Evolutionary conservation across 1,284 basidiomycete species (phyloP), one percentile per base, ranked within the genome.

Genomic region (Lentinula novae-zelandiae): DNA sequence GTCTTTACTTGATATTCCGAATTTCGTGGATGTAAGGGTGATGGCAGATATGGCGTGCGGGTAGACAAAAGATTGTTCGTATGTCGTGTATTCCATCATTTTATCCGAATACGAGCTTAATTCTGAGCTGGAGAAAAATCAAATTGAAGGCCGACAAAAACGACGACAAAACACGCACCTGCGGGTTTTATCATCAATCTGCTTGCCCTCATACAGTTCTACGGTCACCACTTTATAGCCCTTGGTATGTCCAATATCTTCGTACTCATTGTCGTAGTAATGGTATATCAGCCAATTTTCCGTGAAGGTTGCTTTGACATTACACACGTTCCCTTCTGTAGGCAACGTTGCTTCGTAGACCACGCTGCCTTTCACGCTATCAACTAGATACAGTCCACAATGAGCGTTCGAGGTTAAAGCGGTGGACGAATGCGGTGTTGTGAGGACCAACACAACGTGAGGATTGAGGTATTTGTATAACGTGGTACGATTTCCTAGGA

Each of bases 261-360:
- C 70, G 27, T 76, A 74, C 2, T 83, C 83, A 17, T 79, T 79
- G 51, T 90, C 87, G 66, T 86, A 91, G 71, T 90, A 96, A 57
- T 89, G 82, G 74, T 94, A 95, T 17, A 95, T 89, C 58, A 98
- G 74, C 96, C 96, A 98, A 72, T 98, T 98, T 75, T 98, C 96
- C 15, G 85, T 83, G 64, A 96, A 78, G 6, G 79, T 77, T 13
- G 86, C 86, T 64, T 87, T 82, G 9, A 95, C 75, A 66, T 89
- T 82, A 68, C 89, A 92, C 31, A 63, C 75, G 46, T 71, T 68
- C 34, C 67, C 64, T 13, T 62, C 60, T 76, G 76, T 73, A 57
- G 86, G 83, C 6, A 92, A 66, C 31, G 75, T 74, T 3, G 81
- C 80, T 55, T 84, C 80, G 71, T 95, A 94, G 1, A 95, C 66